Evolutionary conservation across 257 asterid genomes (phyloP).

Genomic region (Craterostigma plantagineum): DNA sequence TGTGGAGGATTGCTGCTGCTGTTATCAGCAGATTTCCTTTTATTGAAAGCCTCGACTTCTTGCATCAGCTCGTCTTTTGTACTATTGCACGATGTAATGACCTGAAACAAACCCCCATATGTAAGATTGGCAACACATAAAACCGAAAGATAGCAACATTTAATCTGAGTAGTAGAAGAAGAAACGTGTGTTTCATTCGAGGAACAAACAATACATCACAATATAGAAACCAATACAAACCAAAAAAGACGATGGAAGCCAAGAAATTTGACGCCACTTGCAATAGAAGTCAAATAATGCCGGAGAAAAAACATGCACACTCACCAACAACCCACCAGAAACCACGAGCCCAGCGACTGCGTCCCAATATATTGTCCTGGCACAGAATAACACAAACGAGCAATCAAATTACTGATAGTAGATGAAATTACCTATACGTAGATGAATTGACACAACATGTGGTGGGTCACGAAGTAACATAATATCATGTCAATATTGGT

Average conservation of each 20-base stretch:
- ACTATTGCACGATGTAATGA: conserved; percentile 2
- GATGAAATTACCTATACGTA: no score
- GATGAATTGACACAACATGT: neutral
- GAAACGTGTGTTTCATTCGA: no score
- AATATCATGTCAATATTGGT: no score
- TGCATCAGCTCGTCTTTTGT: conserved; percentile 1
- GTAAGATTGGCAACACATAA: neutral
- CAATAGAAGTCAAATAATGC: neutral
- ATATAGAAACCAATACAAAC: neutral
- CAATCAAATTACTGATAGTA: no score
- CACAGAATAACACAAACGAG: conserved; percentile 6
- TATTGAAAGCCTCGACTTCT: conserved; percentile 1
- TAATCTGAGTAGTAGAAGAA: no score
- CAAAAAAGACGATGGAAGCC: no score
- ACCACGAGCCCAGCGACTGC: conserved; percentile 58
- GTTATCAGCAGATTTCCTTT: neutral
- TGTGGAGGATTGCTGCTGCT: neutral
- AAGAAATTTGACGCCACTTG: no score
- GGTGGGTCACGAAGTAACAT: no score
- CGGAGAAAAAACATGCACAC: conserved; percentile 10
- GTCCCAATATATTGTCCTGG: conserved; percentile 91
- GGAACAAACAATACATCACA: neutral
- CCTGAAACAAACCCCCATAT: conserved; percentile 10
- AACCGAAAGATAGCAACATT: conserved; percentile 1
- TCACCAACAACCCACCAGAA: conserved; percentile 80